These are phyloP conservation scores for Coemansia sp. DNA, from an alignment of 192 early-diverging fungal species.

Conservation along the genomic window DNA sequence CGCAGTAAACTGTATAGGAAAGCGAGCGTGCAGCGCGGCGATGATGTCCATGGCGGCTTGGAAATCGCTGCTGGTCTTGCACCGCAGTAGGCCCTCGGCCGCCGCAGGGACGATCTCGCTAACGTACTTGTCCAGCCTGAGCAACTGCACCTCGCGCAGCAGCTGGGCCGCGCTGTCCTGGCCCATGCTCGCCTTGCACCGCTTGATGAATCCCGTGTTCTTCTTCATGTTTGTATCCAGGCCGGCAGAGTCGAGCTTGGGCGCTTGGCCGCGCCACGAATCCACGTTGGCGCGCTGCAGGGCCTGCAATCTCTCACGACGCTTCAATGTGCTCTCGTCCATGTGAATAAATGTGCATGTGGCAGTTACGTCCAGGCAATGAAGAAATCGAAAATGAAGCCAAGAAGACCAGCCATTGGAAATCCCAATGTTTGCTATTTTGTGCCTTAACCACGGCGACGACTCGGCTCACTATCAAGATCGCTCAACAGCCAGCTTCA, in stretches of 20 bases:
- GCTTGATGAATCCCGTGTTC: constrained; percentile 95
- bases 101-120: constrained; percentile 88
- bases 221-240: constrained; percentile 98
- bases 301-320: constrained; percentile 38
- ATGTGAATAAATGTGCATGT: constrained; percentile 42
- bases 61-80: constrained; percentile 75
- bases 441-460: too few species aligned
- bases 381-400: background rate
- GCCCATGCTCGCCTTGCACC: constrained; percentile 76
- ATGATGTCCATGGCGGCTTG: constrained; percentile 80
- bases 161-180: constrained; percentile 70
- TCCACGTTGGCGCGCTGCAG: constrained; percentile 45
- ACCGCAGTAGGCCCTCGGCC: constrained; percentile 70
- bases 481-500: too few species aligned
- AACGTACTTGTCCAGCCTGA: constrained; percentile 98
- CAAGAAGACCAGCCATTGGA: background rate
- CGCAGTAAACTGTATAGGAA: constrained; percentile 77
- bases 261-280: constrained; percentile 34
- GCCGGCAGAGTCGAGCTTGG: constrained; percentile 18
- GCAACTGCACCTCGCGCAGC: constrained; percentile 75
- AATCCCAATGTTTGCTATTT: background rate
- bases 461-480: too few species aligned
- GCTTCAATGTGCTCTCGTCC: constrained; percentile 52
- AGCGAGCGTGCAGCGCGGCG: constrained; percentile 88
- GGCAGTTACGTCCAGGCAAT: background rate